A percentile compares a stretch with the other conserved stretches of the same genome.
Evolutionary conservation across 2,329 filamentous ascomycete species (phyloP).

Genomic region (Neurospora crassa): DNA sequence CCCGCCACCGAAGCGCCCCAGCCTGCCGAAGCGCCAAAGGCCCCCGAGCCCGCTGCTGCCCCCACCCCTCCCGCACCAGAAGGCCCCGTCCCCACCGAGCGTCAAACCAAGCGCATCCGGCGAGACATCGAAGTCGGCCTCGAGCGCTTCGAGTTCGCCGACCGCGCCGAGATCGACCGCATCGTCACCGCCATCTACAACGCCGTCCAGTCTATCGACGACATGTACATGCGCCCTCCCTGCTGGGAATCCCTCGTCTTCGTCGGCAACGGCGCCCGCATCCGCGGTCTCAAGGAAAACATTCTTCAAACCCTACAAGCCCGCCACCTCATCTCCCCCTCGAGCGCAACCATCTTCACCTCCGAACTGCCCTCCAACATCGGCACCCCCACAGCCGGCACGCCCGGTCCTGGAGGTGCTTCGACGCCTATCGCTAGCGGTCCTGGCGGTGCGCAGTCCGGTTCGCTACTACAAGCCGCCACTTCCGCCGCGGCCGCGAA

Average conservation of each 20-base stretch:
- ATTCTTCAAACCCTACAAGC: slow-evolving; percentile 69
- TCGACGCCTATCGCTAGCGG: slow-evolving; percentile 42
- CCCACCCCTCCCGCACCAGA: slow-evolving; percentile 16
- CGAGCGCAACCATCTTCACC: slow-evolving; percentile 91
- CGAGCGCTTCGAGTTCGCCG: slow-evolving; percentile 63
- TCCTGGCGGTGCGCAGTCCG: slow-evolving; percentile 47
- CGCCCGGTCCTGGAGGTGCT: slow-evolving; percentile 48
- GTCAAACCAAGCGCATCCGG: slow-evolving; percentile 46
- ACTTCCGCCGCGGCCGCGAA: slow-evolving; percentile 55
- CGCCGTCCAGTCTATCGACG: slow-evolving; percentile 72
- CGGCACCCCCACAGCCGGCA: slow-evolving; percentile 72
- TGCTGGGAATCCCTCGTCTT: slow-evolving; percentile 92
- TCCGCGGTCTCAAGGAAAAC: slow-evolving; percentile 78
- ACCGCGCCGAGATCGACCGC: slow-evolving; percentile 66
- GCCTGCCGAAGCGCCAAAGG: slow-evolving; percentile 10
- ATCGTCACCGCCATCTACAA: slow-evolving; percentile 79
- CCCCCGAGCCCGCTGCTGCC: slow-evolving; percentile 6
- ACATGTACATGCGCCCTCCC: slow-evolving; percentile 72
- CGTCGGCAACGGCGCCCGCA: slow-evolving; percentile 72
- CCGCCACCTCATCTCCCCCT: slow-evolving; percentile 85
- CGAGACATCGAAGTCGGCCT: slow-evolving; percentile 67
- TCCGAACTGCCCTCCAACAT: slow-evolving; percentile 92
- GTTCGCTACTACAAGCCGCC: slow-evolving; percentile 84
- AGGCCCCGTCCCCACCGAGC: slow-evolving; percentile 26
- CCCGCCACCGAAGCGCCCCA: slow-evolving; percentile 8